phyloP scores from a whole-genome alignment of 371 early-diverging fungal species.

The Circinella minor region DNA sequence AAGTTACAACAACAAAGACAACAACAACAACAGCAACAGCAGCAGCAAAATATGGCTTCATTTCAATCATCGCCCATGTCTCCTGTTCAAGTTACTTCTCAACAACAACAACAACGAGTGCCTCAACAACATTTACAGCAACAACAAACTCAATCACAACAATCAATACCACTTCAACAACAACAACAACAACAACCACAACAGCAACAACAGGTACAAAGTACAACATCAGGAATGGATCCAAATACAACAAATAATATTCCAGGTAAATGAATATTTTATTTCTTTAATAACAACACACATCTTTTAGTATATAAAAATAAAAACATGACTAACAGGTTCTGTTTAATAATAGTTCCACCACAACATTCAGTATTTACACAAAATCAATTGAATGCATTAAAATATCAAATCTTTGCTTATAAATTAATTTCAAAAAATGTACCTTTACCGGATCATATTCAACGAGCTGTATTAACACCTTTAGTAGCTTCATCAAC shows the following conservation, averaged over 20 bases:
- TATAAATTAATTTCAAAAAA: conserved; percentile 83
- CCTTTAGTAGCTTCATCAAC: background rate
- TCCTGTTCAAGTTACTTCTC: conserved; percentile 16
- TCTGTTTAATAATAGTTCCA: background rate
- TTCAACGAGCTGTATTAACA: conserved; percentile 65
- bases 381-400: conserved; percentile 65
- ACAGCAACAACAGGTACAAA: conserved; percentile 17
- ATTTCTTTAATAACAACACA: too few species aligned
- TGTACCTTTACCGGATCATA: conserved; percentile 72
- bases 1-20: conserved; percentile 15
- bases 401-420: conserved; percentile 82
- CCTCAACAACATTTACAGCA: conserved; percentile 12
- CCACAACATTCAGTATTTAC: conserved; percentile 43
- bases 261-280: too few species aligned
- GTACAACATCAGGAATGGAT: conserved; percentile 14
- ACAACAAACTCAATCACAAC: conserved; percentile 5
- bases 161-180: background rate
- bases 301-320: background rate
- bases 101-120: conserved; percentile 9
- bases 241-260: background rate
- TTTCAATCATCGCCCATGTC: conserved; percentile 16
- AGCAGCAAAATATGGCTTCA: background rate
- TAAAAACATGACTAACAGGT: background rate
- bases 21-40: conserved; percentile 2
- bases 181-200: conserved; percentile 11